These are phyloP conservation scores for Neonectria coccinea DNA, from an alignment of 2,329 filamentous ascomycete species.

Conservation along the genomic window DNA sequence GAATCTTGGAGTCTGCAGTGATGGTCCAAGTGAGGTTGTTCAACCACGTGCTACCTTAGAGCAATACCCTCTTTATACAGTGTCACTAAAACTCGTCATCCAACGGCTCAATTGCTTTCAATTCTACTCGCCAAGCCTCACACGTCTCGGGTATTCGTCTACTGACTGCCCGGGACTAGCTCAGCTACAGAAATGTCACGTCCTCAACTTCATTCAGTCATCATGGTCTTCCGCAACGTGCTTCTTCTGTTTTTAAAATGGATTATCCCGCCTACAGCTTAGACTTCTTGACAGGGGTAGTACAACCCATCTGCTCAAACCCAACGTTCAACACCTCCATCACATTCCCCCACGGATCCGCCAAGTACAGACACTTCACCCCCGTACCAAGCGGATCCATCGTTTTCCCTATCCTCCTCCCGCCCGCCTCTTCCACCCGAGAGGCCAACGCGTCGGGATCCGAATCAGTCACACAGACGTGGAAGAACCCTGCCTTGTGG, in stretches of 20 bases:
- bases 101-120: background rate
- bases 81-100: background rate
- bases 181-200: no score
- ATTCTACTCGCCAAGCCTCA: background rate
- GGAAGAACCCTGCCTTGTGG: constrained; percentile 49
- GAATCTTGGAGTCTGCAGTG: background rate
- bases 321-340: constrained; percentile 27
- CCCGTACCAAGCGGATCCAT: constrained; percentile 20
- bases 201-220: background rate
- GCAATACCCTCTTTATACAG: no score
- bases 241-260: background rate
- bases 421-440: constrained; percentile 43
- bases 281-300: background rate
- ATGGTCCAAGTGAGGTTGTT: background rate
- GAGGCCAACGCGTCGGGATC: constrained; percentile 45
- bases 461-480: constrained; percentile 49
- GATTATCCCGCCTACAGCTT: background rate
- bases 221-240: background rate
- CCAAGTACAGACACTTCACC: constrained; percentile 18
- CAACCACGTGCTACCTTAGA: background rate
- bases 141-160: background rate
- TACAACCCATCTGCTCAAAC: constrained; percentile 19
- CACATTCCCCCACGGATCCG: constrained; percentile 24
- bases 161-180: background rate
- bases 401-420: constrained; percentile 43